A percentile compares a stretch with the other conserved stretches of the same genome.
Evolutionary conservation across 768 basidiomycete species (phyloP).

Genomic region (Brasilioporus rufonigricans): DNA sequence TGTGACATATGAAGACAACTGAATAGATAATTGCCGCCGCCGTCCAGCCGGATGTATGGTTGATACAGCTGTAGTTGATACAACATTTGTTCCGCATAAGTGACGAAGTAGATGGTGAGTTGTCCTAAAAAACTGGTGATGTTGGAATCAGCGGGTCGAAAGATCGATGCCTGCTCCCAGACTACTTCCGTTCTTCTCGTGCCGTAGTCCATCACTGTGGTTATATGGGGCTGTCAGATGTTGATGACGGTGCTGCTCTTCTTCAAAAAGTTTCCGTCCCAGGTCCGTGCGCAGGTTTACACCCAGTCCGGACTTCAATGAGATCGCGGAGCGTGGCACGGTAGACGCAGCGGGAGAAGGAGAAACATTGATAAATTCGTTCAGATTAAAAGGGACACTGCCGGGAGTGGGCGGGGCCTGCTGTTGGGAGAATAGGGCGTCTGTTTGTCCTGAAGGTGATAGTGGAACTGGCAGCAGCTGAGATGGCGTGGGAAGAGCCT

Average conservation of each 20-base stretch:
- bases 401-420: conserved; percentile 37
- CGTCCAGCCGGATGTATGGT: conserved; percentile 27
- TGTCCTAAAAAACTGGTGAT: not conserved
- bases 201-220: conserved; percentile 24
- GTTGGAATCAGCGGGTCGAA: conserved; percentile 22
- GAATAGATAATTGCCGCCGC: conserved; percentile 29
- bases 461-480: conserved; percentile 24
- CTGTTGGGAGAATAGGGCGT: conserved; percentile 23
- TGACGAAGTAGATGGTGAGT: conserved; percentile 16
- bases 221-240: conserved; percentile 13
- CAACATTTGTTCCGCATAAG: conserved; percentile 29
- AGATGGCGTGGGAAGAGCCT: conserved; percentile 21
- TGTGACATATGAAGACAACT: conserved; percentile 28
- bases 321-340: conserved; percentile 31
- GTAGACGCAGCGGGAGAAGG: conserved; percentile 52
- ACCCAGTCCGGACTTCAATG: conserved; percentile 35
- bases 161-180: conserved; percentile 33
- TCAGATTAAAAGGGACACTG: conserved; percentile 54
- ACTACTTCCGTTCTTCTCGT: conserved; percentile 25
- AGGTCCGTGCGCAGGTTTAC: conserved; percentile 61
- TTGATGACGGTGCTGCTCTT: conserved; percentile 54
- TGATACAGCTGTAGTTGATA: conserved; percentile 37
- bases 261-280: conserved; percentile 68
- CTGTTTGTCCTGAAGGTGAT: conserved; percentile 26
- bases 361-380: conserved; percentile 72